Evolutionary conservation across 1,284 basidiomycete genomes (phyloP).

Genomic region (Thecaphora frezii): DNA sequence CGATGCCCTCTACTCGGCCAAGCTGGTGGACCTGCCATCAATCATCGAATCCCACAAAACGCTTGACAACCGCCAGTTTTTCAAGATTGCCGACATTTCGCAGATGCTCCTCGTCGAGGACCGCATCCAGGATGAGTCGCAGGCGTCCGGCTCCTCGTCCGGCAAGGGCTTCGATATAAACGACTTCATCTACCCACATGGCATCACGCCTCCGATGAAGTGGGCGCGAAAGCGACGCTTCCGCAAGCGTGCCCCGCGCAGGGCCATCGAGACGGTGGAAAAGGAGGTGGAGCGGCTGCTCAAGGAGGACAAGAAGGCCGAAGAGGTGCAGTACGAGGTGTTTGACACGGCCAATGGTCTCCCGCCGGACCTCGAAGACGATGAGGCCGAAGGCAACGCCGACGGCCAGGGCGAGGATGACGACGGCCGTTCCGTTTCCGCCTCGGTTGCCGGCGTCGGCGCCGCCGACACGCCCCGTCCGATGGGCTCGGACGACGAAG

Average conservation of each 20-base stretch:
- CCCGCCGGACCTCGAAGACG: conserved; percentile 36
- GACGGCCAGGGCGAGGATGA: conserved; percentile 37
- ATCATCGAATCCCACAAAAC: conserved; percentile 96
- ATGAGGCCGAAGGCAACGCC: conserved; percentile 49
- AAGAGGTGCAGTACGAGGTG: conserved; percentile 65
- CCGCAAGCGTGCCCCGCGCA: conserved; percentile 80
- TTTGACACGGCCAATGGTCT: conserved; percentile 32
- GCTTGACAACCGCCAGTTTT: conserved; percentile 85
- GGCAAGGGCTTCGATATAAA: conserved; percentile 77
- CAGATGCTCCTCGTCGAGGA: conserved; percentile 61
- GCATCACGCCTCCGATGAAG: conserved; percentile 88
- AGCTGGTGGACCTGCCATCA: conserved; percentile 93
- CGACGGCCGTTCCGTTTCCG: conserved; percentile 35
- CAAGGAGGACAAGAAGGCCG: conserved; percentile 79
- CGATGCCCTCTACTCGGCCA: conserved; percentile 78
- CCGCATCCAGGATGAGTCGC: conserved; percentile 61
- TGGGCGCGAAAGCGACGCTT: conserved; percentile 91
- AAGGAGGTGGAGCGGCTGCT: conserved; percentile 91
- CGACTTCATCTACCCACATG: conserved; percentile 96
- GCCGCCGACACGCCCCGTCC: conserved; percentile 28
- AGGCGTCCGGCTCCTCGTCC: conserved; percentile 71
- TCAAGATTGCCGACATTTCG: conserved; percentile 97
- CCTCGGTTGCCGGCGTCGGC: conserved; percentile 28
- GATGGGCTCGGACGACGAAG: conserved; percentile 26
- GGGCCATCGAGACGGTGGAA: conserved; percentile 95